Base-by-base conservation (phyloP, 352 stramenopile species). In the Phytopythium vexans region DNA sequence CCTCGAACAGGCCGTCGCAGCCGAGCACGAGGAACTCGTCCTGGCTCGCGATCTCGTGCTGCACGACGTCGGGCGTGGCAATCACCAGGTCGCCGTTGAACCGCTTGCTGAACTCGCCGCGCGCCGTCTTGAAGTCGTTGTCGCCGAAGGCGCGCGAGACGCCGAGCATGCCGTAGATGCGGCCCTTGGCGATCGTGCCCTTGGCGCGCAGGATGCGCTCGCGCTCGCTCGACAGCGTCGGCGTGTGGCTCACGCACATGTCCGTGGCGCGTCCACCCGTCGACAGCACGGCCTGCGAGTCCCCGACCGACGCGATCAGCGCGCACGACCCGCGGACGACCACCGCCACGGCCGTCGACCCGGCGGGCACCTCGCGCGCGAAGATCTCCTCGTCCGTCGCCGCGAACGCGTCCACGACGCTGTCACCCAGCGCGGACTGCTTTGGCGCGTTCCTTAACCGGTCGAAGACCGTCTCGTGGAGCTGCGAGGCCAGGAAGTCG, bases 131-230 rank as follows among this genome's bases (percentile, higher is more conserved):
- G 52, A 95, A 90, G 47, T 92, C 81, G 49, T 84, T 89, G 66
- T 95, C 85, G 12, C 86, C 86, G 61, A 95, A 95, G 1, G 86
- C 82, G 11, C 86, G 64, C 6, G 86, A 94, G 11, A 95, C 86
- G 5, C 77, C 79, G 0, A 95, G 58, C 53, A 92, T 78, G 8
- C 86, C 86, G 61, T 94, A 93, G 44, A 97, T 91, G 41, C 86
- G 68, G 40, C 84, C 86, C 46, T 96, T 89, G 4, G 84, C 66
- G 49, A 96, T 78, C 21, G 85, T 72, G 44, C 89, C 89, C 43
- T 93, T 92, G 34, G 85, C 85, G 5, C 77, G 68, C 5, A 89
- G 62, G 52, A 97, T 96, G 34, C 89, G 78, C 34, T 80, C 74
- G 41, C 82, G 77, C 66, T 97, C 89, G 48, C 60, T 73, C 3